phyloP scores from a whole-genome alignment of 495 filamentous ascomycete genomes.

The Penicillium coffeae region DNA sequence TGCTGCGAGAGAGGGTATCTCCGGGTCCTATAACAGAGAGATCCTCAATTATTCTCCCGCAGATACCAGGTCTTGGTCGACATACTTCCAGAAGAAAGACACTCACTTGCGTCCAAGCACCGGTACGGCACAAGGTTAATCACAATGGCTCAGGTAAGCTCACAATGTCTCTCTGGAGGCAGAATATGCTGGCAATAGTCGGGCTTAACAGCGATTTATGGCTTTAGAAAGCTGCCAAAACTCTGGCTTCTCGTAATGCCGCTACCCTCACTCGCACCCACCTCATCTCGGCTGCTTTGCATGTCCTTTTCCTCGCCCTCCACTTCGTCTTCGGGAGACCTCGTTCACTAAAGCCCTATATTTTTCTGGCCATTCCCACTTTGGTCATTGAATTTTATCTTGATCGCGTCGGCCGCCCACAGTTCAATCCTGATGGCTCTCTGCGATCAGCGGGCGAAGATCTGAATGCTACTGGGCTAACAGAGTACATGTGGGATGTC shows the following conservation, averaged over 20 bases:
- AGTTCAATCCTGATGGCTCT: constrained; percentile 60
- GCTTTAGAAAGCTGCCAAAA: constrained; percentile 97
- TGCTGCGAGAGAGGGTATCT: not conserved
- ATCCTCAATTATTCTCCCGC: too few species aligned
- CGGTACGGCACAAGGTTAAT: not conserved
- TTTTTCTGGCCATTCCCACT: constrained; percentile 66
- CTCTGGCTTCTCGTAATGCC: constrained; percentile 77
- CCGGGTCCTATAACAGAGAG: not conserved
- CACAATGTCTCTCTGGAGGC: not conserved
- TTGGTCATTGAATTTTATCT: constrained; percentile 77
- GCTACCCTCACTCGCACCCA: constrained; percentile 73
- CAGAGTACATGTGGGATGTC: constrained; percentile 97
- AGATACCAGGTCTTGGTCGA: too few species aligned
- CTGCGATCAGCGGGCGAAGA: constrained; percentile 80
- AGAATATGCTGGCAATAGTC: not conserved
- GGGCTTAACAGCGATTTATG: too few species aligned
- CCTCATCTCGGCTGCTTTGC: constrained; percentile 63
- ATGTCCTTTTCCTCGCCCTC: constrained; percentile 67
- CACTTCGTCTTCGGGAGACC: constrained; percentile 62
- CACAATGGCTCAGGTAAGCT: constrained; percentile 36
- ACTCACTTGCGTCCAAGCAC: not conserved
- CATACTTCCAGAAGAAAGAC: too few species aligned
- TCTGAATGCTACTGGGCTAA: constrained; percentile 80
- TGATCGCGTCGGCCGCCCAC: constrained; percentile 77
- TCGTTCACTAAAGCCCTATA: constrained; percentile 67